Base-by-base conservation (phyloP, 139 green algal genomes). In the Chlorella sp. region DNA sequence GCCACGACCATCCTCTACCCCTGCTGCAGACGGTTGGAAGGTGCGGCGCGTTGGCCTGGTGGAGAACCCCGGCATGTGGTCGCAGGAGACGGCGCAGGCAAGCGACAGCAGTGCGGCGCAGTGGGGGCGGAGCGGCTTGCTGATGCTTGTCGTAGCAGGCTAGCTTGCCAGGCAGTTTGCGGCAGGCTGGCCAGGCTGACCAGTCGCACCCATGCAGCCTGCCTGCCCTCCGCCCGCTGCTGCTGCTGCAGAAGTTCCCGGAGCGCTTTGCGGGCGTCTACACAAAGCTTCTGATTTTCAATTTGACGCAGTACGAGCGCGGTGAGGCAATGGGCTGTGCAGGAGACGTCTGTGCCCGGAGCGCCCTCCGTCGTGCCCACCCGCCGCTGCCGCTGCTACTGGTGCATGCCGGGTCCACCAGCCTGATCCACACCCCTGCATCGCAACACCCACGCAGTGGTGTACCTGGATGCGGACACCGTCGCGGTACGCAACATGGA, bases 201-300 rank as follows among this genome's bases (percentile, higher is more conserved):
- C n/a, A n/a, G n/a, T n/a, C n/a, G n/a, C n/a, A n/a, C n/a, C n/a
- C n/a, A n/a, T n/a, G n/a, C n/a, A n/a, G n/a, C n/a, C n/a, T n/a
- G n/a, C n/a, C n/a, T n/a, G n/a, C n/a, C n/a, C n/a, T n/a, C n/a
- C n/a, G n/a, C n/a, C n/a, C n/a, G n/a, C n/a, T n/a, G n/a, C 70
- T 32, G n/a, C 1, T 1, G 1, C 30, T 64, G 41, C 30, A 69
- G 30, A 82, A 79, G 25, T 95, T 88, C 44, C 92, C 92, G 2
- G 0, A 56, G 34, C 83, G 86, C 26, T 96, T 97, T 75, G 94
- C 86, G 34, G 92, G 83, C 9, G 94, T 97, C 3, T 97, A 97
- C 89, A 96, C 94, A 30, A 97, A 97, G 83, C 93, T 97, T 4
- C 51, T 80, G 15, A 92, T 97, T 25, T 97, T 95, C 73, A 92